phyloP scores from a whole-genome alignment of 2,329 filamentous ascomycete genomes.

The Zymoseptoria pseudotritici region DNA sequence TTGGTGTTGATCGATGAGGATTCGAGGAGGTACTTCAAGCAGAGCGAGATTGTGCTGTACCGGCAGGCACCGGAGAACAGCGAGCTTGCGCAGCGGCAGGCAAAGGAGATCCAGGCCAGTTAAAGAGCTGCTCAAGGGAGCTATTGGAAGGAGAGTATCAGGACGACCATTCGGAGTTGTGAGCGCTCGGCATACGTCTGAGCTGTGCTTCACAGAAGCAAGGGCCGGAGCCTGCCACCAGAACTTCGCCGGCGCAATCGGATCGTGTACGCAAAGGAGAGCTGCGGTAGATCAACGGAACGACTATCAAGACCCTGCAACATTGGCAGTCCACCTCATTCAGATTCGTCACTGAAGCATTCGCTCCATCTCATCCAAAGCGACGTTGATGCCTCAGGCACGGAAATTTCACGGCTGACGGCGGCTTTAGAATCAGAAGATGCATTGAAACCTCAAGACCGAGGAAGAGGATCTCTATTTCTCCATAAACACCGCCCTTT shows the following conservation, averaged over 20 bases:
- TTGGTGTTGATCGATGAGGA: conserved; percentile 64
- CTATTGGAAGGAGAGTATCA: neutral
- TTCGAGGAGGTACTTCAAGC: conserved; percentile 95
- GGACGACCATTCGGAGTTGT: neutral
- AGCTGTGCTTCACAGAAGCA: neutral
- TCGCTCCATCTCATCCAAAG: neutral
- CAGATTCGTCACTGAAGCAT: neutral
- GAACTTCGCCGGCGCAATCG: neutral
- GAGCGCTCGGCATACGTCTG: neutral
- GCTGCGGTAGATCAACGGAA: neutral
- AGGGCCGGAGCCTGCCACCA: neutral
- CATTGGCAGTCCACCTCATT: neutral
- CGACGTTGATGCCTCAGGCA: neutral
- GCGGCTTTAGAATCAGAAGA: neutral
- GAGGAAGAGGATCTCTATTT: neutral
- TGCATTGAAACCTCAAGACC: neutral
- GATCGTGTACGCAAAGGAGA: neutral
- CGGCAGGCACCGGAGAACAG: conserved; percentile 58
- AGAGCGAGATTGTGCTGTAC: conserved; percentile 96
- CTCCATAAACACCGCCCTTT: neutral
- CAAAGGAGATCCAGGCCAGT: conserved; percentile 34
- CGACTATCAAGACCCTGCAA: neutral
- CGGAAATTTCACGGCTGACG: neutral
- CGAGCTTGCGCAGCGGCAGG: conserved; percentile 42
- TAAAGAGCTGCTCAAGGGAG: conserved; percentile 15